These are phyloP conservation scores for Stagonosporopsis tanaceti DNA, from an alignment of 2,329 filamentous ascomycete species.

Conservation along the genomic window DNA sequence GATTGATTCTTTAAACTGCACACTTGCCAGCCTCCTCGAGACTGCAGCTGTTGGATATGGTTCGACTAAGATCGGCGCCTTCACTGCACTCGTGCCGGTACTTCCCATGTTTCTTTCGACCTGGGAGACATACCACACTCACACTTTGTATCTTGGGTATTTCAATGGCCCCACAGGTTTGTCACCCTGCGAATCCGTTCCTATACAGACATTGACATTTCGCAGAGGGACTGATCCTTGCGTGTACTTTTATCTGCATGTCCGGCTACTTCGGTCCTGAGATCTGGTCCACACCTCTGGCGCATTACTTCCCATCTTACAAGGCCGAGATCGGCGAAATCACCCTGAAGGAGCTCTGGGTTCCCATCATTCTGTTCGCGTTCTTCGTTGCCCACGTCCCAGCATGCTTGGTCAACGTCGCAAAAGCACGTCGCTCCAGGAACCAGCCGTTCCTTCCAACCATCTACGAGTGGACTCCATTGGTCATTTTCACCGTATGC, in stretches of 20 bases:
- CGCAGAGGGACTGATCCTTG: constrained; percentile 84
- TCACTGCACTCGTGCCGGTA: constrained; percentile 89
- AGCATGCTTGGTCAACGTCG: constrained; percentile 87
- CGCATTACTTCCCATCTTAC: constrained; percentile 57
- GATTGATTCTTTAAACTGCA: constrained; percentile 98
- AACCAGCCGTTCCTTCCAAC: constrained; percentile 80
- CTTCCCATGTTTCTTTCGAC: constrained; percentile 99
- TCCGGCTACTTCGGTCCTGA: constrained; percentile 88
- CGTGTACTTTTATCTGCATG: constrained; percentile 82
- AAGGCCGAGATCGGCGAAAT: constrained; percentile 70
- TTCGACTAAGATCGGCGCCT: constrained; percentile 81
- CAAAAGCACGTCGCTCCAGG: constrained; percentile 74
- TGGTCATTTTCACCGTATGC: constrained; percentile 78
- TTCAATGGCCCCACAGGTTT: constrained; percentile 88
- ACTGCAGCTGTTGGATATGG: constrained; percentile 93
- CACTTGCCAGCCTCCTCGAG: constrained; percentile 87
- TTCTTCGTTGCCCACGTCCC: constrained; percentile 74
- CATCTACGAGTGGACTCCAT: constrained; percentile 93
- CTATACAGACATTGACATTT: constrained; percentile 20
- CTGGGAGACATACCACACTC: constrained; percentile 99
- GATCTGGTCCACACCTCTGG: constrained; percentile 82
- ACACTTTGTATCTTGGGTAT: constrained; percentile 93
- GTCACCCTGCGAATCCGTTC: neutral
- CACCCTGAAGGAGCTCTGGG: constrained; percentile 89
- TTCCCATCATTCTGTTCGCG: constrained; percentile 61